phyloP scores from a whole-genome alignment of 306 rosid genomes.

The Dalbergia cochinchinensis region DNA sequence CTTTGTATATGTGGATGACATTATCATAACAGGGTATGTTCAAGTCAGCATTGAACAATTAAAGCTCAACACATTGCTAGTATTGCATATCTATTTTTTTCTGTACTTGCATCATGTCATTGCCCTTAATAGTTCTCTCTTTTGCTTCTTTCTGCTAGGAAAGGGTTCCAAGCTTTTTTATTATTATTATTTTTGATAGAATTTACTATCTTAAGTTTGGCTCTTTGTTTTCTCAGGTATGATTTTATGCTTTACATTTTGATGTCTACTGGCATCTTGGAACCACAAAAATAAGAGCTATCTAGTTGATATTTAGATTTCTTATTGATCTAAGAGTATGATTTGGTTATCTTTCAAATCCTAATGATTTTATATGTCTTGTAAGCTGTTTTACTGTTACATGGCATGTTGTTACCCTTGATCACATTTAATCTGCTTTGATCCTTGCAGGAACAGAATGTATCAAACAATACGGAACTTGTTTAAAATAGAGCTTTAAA shows the following conservation, averaged over 20 bases:
- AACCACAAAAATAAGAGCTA: conserved; percentile 9
- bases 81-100: background rate
- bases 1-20: background rate
- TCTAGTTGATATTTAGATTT: conserved; percentile 8
- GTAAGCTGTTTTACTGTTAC: background rate
- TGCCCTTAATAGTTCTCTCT: conserved; percentile 30
- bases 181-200: too few relatives aligned
- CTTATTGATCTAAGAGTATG: conserved; percentile 6
- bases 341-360: conserved; percentile 16
- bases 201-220: background rate
- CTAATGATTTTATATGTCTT: background rate
- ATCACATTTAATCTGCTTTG: conserved; percentile 43
- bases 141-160: conserved; percentile 22
- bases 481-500: conserved; percentile 45
- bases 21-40: background rate
- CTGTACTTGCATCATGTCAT: background rate
- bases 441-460: conserved; percentile 71
- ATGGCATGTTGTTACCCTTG: conserved; percentile 10
- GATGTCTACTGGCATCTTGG: conserved; percentile 38
- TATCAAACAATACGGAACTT: conserved; percentile 52
- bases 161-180: conserved; percentile 1
- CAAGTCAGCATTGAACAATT: background rate
- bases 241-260: conserved; percentile 14
- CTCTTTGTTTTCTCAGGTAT: conserved; percentile 3
- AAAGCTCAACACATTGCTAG: conserved; percentile 11